A percentile compares a stretch with the other conserved stretches of the same genome.
Evolutionary conservation across 2,329 filamentous ascomycete species (phyloP).

Genomic region (Claviceps quebecensis): DNA sequence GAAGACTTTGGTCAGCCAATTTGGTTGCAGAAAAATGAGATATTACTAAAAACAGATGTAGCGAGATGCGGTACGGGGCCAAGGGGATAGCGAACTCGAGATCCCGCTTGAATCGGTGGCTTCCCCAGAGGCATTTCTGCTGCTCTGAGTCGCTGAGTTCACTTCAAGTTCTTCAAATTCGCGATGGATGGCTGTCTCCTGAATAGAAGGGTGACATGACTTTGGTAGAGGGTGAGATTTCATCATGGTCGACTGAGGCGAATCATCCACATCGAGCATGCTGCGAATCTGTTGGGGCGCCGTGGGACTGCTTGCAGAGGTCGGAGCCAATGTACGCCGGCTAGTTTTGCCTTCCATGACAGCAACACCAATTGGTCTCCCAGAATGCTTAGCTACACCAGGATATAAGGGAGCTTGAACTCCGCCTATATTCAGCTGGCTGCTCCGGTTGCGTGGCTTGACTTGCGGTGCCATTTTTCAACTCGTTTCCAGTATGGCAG

Average conservation of each 20-base stretch:
- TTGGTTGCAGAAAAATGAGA: constrained; percentile 1
- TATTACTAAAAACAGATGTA: constrained; percentile 1
- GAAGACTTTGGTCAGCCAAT: constrained; percentile 3
- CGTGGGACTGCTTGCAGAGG: constrained; percentile 6
- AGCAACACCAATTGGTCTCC: constrained; percentile 22
- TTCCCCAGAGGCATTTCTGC: not conserved
- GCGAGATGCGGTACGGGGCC: constrained; percentile 11
- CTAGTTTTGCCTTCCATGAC: constrained; percentile 7
- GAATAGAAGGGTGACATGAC: constrained; percentile 22
- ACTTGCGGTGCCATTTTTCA: constrained; percentile 29
- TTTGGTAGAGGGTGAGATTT: constrained; percentile 33
- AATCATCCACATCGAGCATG: constrained; percentile 39
- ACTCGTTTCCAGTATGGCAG: constrained; percentile 13
- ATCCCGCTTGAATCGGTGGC: not conserved
- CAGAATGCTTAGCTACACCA: constrained; percentile 8
- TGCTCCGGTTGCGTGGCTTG: constrained; percentile 32
- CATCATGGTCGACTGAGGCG: constrained; percentile 29
- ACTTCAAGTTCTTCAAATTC: not conserved
- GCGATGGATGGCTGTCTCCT: constrained; percentile 9
- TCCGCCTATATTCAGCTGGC: constrained; percentile 29
- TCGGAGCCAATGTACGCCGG: constrained; percentile 4
- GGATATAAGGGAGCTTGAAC: not conserved
- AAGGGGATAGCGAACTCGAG: constrained; percentile 16
- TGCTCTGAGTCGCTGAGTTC: not conserved
- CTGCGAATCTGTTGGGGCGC: constrained; percentile 29